Percentiles rank a stretch among this genome's conserved stretches.
Evolutionary conservation across 768 basidiomycete genomes (phyloP).

Genomic region (Daedaleopsis sinensis): DNA sequence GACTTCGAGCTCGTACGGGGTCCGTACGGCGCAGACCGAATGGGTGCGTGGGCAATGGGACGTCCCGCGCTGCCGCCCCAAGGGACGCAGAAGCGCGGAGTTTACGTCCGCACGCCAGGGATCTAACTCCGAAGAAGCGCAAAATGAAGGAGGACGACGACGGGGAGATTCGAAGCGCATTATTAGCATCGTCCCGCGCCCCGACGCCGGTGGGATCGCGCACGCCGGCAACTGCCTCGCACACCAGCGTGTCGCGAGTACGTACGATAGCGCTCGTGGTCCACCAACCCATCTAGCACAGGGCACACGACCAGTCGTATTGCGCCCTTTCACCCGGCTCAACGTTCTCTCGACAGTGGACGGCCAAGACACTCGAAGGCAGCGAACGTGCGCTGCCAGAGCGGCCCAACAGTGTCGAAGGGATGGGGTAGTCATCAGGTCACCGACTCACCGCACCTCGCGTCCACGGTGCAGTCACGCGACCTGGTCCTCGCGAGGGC

Average conservation of each 20-base stretch:
- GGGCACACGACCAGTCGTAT: no score
- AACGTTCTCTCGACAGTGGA: not conserved
- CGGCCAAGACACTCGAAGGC: not conserved
- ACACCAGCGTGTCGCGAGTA: no score
- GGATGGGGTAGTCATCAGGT: not conserved
- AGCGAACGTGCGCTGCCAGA: no score
- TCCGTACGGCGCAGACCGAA: no score
- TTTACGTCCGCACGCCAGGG: constrained; percentile 11
- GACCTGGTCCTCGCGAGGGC: not conserved
- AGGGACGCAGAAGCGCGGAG: constrained; percentile 9
- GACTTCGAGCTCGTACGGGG: no score
- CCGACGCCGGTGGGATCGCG: not conserved
- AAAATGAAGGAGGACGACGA: not conserved
- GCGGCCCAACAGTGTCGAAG: no score
- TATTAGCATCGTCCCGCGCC: not conserved
- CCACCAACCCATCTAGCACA: no score
- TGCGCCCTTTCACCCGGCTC: not conserved
- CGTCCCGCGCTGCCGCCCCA: constrained; percentile 4
- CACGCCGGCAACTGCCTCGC: not conserved
- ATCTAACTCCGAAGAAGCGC: not conserved
- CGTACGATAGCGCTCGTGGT: no score
- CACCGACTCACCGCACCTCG: not conserved
- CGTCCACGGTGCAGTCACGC: constrained; percentile 1
- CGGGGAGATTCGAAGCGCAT: not conserved
- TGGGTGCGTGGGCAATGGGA: not conserved